Evolutionary conservation across 352 stramenopile species (phyloP).

Genomic region (Pythium guiyangense): DNA sequence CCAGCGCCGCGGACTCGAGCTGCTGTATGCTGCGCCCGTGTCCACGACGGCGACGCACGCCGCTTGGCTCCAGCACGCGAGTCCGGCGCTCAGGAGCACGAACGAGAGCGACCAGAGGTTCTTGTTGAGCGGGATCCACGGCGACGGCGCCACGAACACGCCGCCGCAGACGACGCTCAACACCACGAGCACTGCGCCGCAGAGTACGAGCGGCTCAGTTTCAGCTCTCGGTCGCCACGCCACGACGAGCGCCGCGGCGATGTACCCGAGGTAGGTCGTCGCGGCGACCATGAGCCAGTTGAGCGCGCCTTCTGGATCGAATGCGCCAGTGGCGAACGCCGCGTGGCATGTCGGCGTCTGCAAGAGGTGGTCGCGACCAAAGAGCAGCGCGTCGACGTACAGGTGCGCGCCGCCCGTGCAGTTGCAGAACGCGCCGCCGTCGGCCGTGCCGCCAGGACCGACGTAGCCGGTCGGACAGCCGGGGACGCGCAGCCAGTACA

Average conservation of each 20-base stretch:
- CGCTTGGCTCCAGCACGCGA: slow-evolving; percentile 26
- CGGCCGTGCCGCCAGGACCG: slow-evolving; percentile 51
- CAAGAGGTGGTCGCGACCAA: slow-evolving; percentile 57
- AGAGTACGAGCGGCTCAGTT: slow-evolving; percentile 4
- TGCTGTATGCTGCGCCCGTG: not conserved
- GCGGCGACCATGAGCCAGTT: slow-evolving; percentile 69
- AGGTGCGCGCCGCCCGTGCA: slow-evolving; percentile 81
- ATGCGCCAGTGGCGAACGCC: slow-evolving; percentile 52
- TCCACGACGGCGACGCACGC: slow-evolving; percentile 23
- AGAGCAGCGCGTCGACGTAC: slow-evolving; percentile 58
- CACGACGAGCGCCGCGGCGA: slow-evolving; percentile 32
- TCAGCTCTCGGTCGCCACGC: not conserved
- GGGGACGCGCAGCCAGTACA: slow-evolving; percentile 47
- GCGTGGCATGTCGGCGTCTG: slow-evolving; percentile 54
- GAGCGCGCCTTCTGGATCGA: slow-evolving; percentile 75
- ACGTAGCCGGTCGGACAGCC: slow-evolving; percentile 74
- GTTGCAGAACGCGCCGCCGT: slow-evolving; percentile 35
- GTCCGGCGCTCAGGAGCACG: slow-evolving; percentile 37
- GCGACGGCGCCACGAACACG: too few species aligned
- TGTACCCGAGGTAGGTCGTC: slow-evolving; percentile 62
- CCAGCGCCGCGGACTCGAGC: slow-evolving; percentile 14
- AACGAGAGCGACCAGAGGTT: too few species aligned
- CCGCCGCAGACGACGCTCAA: slow-evolving; percentile 12
- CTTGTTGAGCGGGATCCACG: too few species aligned
- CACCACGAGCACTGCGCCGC: slow-evolving; percentile 3